These are phyloP conservation scores for Talaromyces sp. DNA, from an alignment of 2,329 filamentous ascomycete species.

Conservation along the genomic window DNA sequence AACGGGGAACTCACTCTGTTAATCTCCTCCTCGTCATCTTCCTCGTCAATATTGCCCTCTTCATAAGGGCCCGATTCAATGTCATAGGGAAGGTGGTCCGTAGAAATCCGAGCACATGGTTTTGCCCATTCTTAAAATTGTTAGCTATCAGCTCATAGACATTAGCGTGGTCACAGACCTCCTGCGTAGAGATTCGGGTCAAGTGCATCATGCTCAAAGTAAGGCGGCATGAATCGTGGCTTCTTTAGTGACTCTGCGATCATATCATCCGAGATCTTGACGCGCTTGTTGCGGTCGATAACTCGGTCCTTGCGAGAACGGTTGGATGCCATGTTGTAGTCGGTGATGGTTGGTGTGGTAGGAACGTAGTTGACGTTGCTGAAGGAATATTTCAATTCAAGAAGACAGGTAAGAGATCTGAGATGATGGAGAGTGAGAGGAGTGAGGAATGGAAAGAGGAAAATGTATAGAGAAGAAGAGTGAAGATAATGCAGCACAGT, in stretches of 20 bases:
- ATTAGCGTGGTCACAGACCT: not conserved
- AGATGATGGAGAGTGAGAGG: not conserved
- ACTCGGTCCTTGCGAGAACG: not conserved
- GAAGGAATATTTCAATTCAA: not conserved
- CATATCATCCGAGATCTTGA: slow-evolving; percentile 13
- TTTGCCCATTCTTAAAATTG: slow-evolving; percentile 1
- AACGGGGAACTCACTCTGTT: not conserved
- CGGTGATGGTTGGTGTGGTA: not conserved
- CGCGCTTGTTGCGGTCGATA: slow-evolving; percentile 8
- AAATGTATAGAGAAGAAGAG: not conserved
- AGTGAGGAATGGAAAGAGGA: not conserved
- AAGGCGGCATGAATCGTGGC: slow-evolving; percentile 10
- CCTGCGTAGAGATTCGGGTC: slow-evolving; percentile 8
- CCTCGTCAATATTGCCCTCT: not conserved
- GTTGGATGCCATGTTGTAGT: slow-evolving; percentile 1
- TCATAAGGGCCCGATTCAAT: not conserved
- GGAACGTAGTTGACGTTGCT: not conserved
- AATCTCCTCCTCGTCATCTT: slow-evolving; percentile 1
- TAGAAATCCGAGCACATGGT: not conserved
- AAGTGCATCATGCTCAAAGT: slow-evolving; percentile 9
- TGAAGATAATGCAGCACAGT: not conserved
- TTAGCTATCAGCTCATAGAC: not conserved
- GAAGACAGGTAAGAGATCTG: not conserved
- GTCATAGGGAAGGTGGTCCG: not conserved
- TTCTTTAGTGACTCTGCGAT: not conserved